Evolutionary conservation across 2,329 filamentous ascomycete genomes (phyloP), one percentile per base, ranked within the genome.

Genomic region (Parastagonospora nodorum): DNA sequence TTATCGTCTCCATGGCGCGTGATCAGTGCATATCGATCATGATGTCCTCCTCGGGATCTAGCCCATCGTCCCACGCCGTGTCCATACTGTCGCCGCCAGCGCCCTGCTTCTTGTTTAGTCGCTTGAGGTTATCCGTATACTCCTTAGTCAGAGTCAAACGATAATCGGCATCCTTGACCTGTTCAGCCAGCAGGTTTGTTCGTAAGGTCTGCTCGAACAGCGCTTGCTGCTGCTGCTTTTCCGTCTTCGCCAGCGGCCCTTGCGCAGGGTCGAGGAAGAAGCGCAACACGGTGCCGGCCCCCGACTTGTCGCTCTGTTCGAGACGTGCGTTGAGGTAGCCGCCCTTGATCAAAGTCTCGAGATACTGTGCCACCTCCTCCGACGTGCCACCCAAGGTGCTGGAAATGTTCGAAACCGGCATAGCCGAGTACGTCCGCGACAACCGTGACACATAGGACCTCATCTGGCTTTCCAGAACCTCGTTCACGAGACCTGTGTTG

Each of bases 361-460:
- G 74, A 30, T 85, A 80, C n/a, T 76, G 73, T 30, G 80, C 73
- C 54, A 84, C 80, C 31, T 79, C 78, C 4, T 82, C 77, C 0
- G 78, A 65, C n/a, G 78, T 73, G 12, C 78, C 73, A 8, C 78
- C 77, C 19, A 87, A 70, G 14, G 80, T 77, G 27, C 72, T 73
- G 0, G 82, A 76, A 27, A 86, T 80, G 42, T 80, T 80, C 5
- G 77, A 72, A 8, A 87, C 74, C 4, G 83, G 81, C 30, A 88
- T 76, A 5, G 85, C 83, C 29, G 82, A 81, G 67, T 93, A 97
- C 3, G 90, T 86, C 45, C 84, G 82, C 38, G 87, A 85, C 24
- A 97, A 79, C 51, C 85, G 85, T 30, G 88, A 78, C 50, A 97
- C 84, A 52, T 89, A 86, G 77, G 88, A 91, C 62, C 86, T 85